Conservation (phyloP, 441 rosid species). For the Corymbia citriodora region DNA sequence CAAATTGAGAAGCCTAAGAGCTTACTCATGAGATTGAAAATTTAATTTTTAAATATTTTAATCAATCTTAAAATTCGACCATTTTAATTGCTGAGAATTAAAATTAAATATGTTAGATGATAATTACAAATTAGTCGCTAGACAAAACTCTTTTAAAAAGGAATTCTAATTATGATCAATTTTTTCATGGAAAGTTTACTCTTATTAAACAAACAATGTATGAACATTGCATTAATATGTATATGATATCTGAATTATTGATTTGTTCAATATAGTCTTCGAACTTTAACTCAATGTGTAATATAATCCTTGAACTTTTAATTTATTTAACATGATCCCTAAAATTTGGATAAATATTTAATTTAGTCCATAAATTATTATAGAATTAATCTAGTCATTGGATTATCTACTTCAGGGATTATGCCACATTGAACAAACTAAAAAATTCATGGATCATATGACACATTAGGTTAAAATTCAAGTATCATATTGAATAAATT, state of each 20-base stretch:
- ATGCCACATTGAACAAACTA: too few species aligned
- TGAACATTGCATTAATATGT: too few species aligned
- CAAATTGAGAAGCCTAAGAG: not conserved
- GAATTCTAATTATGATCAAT: accelerated
- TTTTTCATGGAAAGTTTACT: accelerated
- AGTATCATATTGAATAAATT: accelerated
- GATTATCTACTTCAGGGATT: too few species aligned
- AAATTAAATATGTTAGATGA: not conserved
- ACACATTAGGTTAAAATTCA: too few species aligned
- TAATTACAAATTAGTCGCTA: accelerated
- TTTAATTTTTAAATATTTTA: not conserved
- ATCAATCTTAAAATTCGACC: not conserved
- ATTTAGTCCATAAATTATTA: too few species aligned
- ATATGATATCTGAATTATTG: too few species aligned
- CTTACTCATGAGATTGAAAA: not conserved
- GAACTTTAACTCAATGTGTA: accelerated
- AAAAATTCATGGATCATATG: too few species aligned
- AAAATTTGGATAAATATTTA: too few species aligned
- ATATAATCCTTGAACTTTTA: accelerated
- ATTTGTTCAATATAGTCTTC: accelerated
- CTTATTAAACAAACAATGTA: not conserved
- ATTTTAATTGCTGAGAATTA: not conserved
- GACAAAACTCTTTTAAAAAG: accelerated
- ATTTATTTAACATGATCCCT: accelerated
- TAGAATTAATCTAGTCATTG: too few species aligned